Base-by-base conservation (phyloP, 768 basidiomycete species). In the Leucocoprinus sp. region DNA sequence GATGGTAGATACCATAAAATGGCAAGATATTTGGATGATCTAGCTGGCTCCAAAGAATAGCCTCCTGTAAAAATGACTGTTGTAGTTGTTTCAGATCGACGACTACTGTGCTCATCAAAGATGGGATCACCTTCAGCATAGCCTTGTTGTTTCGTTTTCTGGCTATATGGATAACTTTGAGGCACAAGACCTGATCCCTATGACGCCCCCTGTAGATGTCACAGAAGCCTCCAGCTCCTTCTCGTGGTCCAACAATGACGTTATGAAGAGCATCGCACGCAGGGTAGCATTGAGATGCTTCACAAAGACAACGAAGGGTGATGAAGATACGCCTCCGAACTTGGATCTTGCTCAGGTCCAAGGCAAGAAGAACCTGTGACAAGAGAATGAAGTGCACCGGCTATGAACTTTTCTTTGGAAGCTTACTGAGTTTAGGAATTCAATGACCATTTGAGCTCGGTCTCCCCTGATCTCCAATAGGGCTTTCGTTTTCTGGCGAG, bases 141-240 rank as follows among this genome's bases (percentile, higher is more conserved):
- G 43, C 36, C 15, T 47, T 40, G n/a, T n/a, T 33, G 31, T 43
- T 29, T 54, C 51, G 6, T 15, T 18, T 51, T 48, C 54, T 45
- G 22, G 57, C 61, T 34, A 56, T 45, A 35, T 48, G 57, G 15
- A 61, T 40, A 8, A 59, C 43, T 41, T 63, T 63, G 24, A 61
- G 21, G 37, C 57, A 60, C 0, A 63, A 54, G 3, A 37, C 12
- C 19, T 51, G 50, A 7, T 52, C 55, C 1, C 48, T 43, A 34
- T 53, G 52, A 14, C 29, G 5, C 1, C 57, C 58, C 42, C 42
- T 57, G 51, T 57, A 60, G 8, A 64, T 55, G 9, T 64, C 62
- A 4, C 59, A 53, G 42, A 61, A 64, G 8, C 35, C 35, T 4
- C 35, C 35, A 14, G 15, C 35, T 3, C 31, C 31, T 31, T 31